These are phyloP conservation scores for Nemania abortiva DNA, from an alignment of 2,329 filamentous ascomycete species.

Conservation along the genomic window DNA sequence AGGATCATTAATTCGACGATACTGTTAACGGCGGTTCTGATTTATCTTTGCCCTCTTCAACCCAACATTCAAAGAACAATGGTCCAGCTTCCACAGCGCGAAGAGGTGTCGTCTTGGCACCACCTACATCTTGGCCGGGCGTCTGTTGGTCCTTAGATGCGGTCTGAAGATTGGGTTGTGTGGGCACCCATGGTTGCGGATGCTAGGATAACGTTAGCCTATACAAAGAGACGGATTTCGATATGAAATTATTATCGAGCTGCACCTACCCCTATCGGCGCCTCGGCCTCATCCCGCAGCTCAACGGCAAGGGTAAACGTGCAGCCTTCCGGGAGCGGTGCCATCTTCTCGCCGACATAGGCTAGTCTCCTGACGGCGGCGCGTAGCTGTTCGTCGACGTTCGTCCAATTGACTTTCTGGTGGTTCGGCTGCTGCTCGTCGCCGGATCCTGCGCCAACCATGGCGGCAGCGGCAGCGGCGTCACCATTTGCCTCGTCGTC, in stretches of 20 bases:
- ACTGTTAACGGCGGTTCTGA: conserved; percentile 33
- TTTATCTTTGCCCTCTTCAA: conserved; percentile 68
- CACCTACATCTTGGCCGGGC: conserved; percentile 53
- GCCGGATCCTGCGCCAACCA: background rate
- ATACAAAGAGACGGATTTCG: background rate
- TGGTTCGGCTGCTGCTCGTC: conserved; percentile 18
- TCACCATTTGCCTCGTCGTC: conserved; percentile 44
- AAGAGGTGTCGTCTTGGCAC: conserved; percentile 61
- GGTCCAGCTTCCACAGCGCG: conserved; percentile 68
- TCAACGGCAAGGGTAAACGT: conserved; percentile 84
- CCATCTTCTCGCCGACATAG: conserved; percentile 68
- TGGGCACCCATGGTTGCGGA: conserved; percentile 72
- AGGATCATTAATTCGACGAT: conserved; percentile 25
- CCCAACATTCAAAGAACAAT: conserved; percentile 74
- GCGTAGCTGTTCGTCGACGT: conserved; percentile 79
- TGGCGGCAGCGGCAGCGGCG: conserved; percentile 19
- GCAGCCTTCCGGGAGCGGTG: conserved; percentile 71
- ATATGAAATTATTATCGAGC: background rate
- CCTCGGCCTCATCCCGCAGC: conserved; percentile 69
- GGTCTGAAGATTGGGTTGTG: conserved; percentile 61
- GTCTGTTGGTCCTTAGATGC: conserved; percentile 50
- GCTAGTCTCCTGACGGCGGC: conserved; percentile 74
- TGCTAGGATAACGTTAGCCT: conserved; percentile 56
- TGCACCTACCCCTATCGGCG: conserved; percentile 68
- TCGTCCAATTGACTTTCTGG: conserved; percentile 60